Conservation (phyloP, 2,329 filamentous ascomycete species). For the Rhytidhysteron rufulum region DNA sequence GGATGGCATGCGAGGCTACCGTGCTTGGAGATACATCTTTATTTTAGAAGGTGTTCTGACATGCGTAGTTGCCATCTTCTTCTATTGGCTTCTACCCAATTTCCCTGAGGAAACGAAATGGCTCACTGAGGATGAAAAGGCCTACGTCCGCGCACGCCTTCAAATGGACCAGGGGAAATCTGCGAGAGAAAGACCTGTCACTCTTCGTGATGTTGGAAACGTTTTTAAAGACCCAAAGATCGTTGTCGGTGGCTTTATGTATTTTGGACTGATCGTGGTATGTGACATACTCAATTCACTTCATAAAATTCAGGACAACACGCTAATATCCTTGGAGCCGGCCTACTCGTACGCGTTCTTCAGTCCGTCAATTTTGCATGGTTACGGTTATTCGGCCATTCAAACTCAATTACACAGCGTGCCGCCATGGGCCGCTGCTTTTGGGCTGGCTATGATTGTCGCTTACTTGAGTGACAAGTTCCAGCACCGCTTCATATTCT, state of each 20-base stretch:
- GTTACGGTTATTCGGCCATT: conserved; percentile 50
- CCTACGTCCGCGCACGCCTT: conserved; percentile 45
- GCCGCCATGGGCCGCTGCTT: conserved; percentile 67
- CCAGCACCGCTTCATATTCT: conserved; percentile 71
- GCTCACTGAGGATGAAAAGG: conserved; percentile 44
- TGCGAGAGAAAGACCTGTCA: conserved; percentile 43
- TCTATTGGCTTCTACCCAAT: conserved; percentile 47
- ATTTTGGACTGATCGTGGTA: conserved; percentile 46
- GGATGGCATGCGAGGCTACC: conserved; percentile 64
- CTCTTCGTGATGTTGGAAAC: conserved; percentile 38
- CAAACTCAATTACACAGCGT: conserved; percentile 53
- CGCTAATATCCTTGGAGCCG: conserved; percentile 8
- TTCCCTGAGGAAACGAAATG: conserved; percentile 50
- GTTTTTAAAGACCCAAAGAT: conserved; percentile 50
- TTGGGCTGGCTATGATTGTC: conserved; percentile 71
- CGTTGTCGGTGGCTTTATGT: conserved; percentile 49
- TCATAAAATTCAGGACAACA: conserved; percentile 22
- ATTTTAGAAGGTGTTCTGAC: conserved; percentile 60
- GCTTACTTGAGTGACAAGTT: conserved; percentile 69
- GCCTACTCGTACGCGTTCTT: conserved; percentile 47
- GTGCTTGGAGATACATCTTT: conserved; percentile 79
- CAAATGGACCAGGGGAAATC: conserved; percentile 46
- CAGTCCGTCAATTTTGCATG: conserved; percentile 45
- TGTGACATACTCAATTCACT: too few species aligned
- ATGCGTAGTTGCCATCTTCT: conserved; percentile 39